Base-by-base conservation (phyloP, 176 grass and related monocot species). In the Metroxylon sagu region DNA sequence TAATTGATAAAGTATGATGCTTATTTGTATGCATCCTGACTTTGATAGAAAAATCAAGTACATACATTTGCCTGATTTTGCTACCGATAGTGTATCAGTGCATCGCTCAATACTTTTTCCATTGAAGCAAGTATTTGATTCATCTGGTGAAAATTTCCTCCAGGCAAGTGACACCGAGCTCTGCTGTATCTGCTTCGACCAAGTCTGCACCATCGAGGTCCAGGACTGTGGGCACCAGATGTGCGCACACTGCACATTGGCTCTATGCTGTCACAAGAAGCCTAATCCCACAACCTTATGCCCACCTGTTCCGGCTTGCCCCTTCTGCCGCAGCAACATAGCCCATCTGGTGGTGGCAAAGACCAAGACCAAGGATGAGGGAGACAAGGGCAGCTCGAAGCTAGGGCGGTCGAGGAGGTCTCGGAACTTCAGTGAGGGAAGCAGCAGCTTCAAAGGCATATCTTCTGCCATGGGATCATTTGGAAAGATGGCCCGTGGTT, bases 181-280 rank as follows among this genome's bases (percentile, higher is more conserved):
- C 29, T 83, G 80, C 57, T 73, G 74, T 49, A 83, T 83, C 25
- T 83, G 80, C 51, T 83, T 83, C 48, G 75, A 78, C 49, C 68
- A 71, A 18, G 52, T 17, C 5, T 83, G 74, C 63, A 78, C 69
- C 18, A 74, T 83, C 25, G 75, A 83, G 59, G 70, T 83, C 17
- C 75, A 58, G 25, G 75, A 78, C 18, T 83, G 80, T 48, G 56
- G 64, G 25, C 80, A 83, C 65, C 80, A 78, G 66, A 83, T 83
- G 80, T 83, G 80, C 48, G 74, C 80, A 10, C 52, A 70, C 23
- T 83, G 80, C 69, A 83, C 80, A 53, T 31, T 83, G 54, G 71
- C 75, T 5, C 35, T 83, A 18, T 83, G 80, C 67, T 83, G 80
- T 59, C 70, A 83, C 50, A 83, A n/a, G 26, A 83, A 83, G 71